Percentiles rank a stretch among this genome's conserved stretches.
These are phyloP conservation scores for Suhomyces chickasaworum DNA, from an alignment of 1,139 yeast species.

Conservation along the genomic window DNA sequence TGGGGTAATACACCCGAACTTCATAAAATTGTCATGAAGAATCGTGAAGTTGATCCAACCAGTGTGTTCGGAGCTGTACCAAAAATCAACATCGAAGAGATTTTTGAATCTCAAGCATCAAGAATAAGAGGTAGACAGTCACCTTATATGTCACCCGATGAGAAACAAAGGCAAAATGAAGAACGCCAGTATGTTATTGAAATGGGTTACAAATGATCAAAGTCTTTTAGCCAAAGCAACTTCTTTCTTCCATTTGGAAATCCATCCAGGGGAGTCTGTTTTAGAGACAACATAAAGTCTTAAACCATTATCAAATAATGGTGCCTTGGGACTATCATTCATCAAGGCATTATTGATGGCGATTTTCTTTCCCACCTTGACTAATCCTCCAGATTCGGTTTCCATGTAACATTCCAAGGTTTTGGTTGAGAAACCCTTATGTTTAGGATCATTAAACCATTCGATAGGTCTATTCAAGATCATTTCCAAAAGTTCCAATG, in stretches of 20 bases:
- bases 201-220: conserved; percentile 49
- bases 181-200: conserved; percentile 50
- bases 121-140: conserved; percentile 59
- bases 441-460: conserved; percentile 71
- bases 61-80: conserved; percentile 78
- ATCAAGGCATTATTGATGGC: conserved; percentile 65
- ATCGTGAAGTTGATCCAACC: conserved; percentile 67
- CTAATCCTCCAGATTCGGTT: conserved; percentile 79
- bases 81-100: conserved; percentile 65
- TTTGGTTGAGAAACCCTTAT: conserved; percentile 57
- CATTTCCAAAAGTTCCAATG: conserved; percentile 56
- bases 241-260: conserved; percentile 65
- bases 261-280: conserved; percentile 63
- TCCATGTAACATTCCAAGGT: conserved; percentile 78
- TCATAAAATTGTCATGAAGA: conserved; percentile 52
- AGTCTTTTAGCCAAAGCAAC: conserved; percentile 57
- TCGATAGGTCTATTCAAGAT: conserved; percentile 65
- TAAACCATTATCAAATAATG: conserved; percentile 75
- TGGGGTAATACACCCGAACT: conserved; percentile 78
- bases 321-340: conserved; percentile 65
- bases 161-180: conserved; percentile 39
- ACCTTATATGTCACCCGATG: conserved; percentile 39
- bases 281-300: conserved; percentile 83
- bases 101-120: conserved; percentile 56
- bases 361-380: conserved; percentile 80